Conservation (phyloP, 345 rosid species). For the Syzygium aqueum region DNA sequence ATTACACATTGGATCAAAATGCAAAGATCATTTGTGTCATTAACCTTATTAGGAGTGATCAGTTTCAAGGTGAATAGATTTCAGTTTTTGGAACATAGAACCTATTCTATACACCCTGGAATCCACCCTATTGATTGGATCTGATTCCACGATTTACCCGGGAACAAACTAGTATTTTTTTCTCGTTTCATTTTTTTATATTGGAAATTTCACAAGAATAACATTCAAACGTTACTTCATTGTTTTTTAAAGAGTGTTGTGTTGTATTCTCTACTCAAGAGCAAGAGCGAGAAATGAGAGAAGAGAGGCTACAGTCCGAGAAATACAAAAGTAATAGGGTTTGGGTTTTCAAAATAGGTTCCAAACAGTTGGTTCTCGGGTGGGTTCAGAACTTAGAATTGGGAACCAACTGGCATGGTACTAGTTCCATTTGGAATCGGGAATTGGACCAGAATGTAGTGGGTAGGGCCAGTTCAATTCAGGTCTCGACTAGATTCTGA, state of each 20-base stretch:
- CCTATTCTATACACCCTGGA: neutral
- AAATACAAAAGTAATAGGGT: neutral
- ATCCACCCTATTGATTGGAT: neutral
- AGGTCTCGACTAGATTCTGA: rapidly evolving
- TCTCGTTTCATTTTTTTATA: neutral
- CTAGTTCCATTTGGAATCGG: neutral
- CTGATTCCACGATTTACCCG: rapidly evolving
- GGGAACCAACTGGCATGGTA: neutral
- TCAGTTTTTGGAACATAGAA: neutral
- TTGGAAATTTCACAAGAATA: neutral
- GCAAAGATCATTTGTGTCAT: no score
- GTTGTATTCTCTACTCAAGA: neutral
- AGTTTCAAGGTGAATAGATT: rapidly evolving
- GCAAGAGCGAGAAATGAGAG: neutral
- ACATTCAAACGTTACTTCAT: neutral
- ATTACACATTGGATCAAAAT: no score
- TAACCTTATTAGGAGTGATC: no score
- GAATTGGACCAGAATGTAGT: neutral
- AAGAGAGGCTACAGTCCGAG: neutral
- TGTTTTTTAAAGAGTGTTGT: neutral
- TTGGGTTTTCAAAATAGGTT: neutral
- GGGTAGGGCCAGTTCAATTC: rapidly evolving
- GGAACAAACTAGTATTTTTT: neutral
- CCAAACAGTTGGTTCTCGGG: rapidly evolving
- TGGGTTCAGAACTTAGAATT: neutral